phyloP scores from a whole-genome alignment of 1,284 basidiomycete species.

The Ganoderma multipileum region DNA sequence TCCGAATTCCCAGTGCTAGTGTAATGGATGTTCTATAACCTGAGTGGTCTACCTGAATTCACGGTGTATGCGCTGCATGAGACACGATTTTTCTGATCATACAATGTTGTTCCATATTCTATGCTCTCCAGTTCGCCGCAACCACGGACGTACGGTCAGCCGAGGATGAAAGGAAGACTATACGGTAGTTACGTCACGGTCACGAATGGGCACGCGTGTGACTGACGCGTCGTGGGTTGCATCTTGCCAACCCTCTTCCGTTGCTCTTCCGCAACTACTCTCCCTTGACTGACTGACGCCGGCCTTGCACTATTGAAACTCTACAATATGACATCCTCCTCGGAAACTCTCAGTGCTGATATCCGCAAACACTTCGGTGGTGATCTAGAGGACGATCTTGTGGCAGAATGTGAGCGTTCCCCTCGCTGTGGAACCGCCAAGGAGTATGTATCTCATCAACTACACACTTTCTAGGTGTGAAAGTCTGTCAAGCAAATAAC shows the following conservation, averaged over 20 bases:
- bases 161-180: too few relatives aligned
- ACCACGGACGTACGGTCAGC: too few relatives aligned
- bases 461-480: conserved; percentile 52
- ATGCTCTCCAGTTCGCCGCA: too few relatives aligned
- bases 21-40: too few relatives aligned
- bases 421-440: background rate
- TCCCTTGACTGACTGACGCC: background rate
- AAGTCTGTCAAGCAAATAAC: conserved; percentile 71
- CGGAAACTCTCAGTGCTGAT: background rate
- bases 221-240: background rate
- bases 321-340: background rate
- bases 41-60: too few relatives aligned
- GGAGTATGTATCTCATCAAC: background rate
- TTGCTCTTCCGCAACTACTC: background rate
- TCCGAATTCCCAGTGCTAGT: too few relatives aligned
- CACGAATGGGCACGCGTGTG: background rate
- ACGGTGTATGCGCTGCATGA: too few relatives aligned
- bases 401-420: conserved; percentile 11
- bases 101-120: too few relatives aligned
- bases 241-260: background rate
- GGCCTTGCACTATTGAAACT: background rate
- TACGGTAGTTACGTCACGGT: background rate
- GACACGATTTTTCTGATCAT: too few relatives aligned
- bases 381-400: conserved; percentile 5
- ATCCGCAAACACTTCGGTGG: background rate